These are phyloP conservation scores for Afroboletus lepidellus DNA, from an alignment of 1,284 basidiomycete species.

Conservation along the genomic window DNA sequence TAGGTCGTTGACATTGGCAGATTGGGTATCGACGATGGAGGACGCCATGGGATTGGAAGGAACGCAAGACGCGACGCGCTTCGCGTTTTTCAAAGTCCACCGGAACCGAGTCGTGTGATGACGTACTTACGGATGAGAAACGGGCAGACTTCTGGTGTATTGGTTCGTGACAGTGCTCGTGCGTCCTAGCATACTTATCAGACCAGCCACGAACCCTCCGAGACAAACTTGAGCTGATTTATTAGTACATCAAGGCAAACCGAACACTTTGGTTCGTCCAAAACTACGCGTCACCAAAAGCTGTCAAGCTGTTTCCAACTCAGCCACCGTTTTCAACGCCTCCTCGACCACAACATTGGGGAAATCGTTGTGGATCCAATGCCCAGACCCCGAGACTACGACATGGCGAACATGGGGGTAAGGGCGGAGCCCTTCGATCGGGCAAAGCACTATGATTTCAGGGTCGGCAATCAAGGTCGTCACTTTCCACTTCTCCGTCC, in stretches of 20 bases:
- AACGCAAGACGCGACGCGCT: no score
- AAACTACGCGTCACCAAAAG: neutral
- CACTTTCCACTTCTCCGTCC: neutral
- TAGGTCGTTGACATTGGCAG: no score
- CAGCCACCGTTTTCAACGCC: conserved; percentile 13
- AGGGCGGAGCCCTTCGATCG: no score
- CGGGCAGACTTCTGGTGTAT: no score
- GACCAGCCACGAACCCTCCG: no score
- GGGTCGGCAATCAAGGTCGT: neutral
- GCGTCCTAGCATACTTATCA: no score
- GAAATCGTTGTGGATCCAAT: conserved; percentile 18
- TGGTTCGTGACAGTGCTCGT: no score
- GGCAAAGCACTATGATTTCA: neutral
- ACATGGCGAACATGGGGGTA: conserved; percentile 6
- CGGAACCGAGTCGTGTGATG: no score
- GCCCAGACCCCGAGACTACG: conserved; percentile 14
- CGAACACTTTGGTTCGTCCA: neutral
- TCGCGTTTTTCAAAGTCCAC: no score
- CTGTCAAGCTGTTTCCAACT: conserved; percentile 1
- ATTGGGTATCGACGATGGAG: no score
- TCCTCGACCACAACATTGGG: conserved; percentile 21
- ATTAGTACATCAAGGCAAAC: neutral
- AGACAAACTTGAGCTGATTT: neutral
- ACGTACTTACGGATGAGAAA: no score
- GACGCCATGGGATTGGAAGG: no score